Base-by-base conservation (phyloP, 108 stramenopile species). In the Mayamaea pseudoterrestris region DNA sequence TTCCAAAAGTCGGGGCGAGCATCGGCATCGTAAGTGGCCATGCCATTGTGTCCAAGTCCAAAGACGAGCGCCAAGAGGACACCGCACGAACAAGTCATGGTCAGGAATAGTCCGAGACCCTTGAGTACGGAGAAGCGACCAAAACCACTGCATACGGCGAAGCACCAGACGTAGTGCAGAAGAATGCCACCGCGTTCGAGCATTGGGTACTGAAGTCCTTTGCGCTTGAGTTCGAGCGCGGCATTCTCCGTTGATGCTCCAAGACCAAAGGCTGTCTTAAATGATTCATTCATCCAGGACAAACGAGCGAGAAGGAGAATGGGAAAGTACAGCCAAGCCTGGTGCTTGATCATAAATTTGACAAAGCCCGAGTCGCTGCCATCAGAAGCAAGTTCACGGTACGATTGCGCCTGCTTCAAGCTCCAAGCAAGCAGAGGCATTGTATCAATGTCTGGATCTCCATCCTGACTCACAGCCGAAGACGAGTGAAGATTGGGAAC, bases 11-110 rank as follows among this genome's bases (percentile, higher is more conserved):
- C 97, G 11, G 98, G 98, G 11, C 95, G 79, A 34, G 78, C 72
- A 17, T 84, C 78, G 51, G 93, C 93, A 54, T 95, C 90, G 64
- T 96, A 97, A 0, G 88, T 81, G 11, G 91, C 73, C 98, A 99
- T 99, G 50, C 98, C 98, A 62, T 99, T 99, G 94, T 99, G 98
- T 43, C 98, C 98, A 29, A 99, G 69, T 37, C 94, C 98, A 60
- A 99, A 99, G 47, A 96, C 95, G n/a, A 93, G 65, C 24, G 96
- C 98, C 22, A 99, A 66, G 50, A 95, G 73, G 27, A 97, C 68
- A 12, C 98, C 98, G 41, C 91, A 95, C 14, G 82, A 68, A 55
- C 71, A 74, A 35, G 93, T 90, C 29, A 76, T 69, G 5, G 65
- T 53, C 53, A 95, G 43, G 68, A 82, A 91, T 44, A 72, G 61